Percentiles rank a stretch among this genome's conserved stretches.
Evolutionary conservation across 2,329 filamentous ascomycete genomes (phyloP).

Genomic region (Exophiala alcalophila): DNA sequence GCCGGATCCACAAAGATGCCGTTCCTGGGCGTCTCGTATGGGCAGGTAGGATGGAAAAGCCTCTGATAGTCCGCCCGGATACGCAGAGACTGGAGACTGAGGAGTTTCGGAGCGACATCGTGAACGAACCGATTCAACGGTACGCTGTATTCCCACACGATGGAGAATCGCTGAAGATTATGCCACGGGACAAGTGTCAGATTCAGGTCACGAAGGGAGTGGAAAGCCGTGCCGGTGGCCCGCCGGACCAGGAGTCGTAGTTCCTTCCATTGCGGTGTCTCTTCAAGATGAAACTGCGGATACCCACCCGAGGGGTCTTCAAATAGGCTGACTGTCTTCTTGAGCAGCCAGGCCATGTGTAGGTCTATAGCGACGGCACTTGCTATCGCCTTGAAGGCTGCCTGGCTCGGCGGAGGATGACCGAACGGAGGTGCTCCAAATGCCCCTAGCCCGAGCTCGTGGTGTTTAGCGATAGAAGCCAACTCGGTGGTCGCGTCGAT

Average conservation of each 20-base stretch:
- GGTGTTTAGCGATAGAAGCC: conserved; percentile 8
- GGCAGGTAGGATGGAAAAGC: conserved; percentile 15
- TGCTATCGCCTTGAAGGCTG: conserved; percentile 15
- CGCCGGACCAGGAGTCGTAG: conserved; percentile 9
- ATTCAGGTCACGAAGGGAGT: conserved; percentile 9
- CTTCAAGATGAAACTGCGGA: neutral
- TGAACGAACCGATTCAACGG: conserved; percentile 17
- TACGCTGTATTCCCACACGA: conserved; percentile 13
- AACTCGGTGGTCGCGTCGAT: conserved; percentile 11
- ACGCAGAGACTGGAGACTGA: conserved; percentile 19
- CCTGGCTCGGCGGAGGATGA: neutral
- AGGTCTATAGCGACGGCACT: conserved; percentile 17
- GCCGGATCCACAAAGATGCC: conserved; percentile 9
- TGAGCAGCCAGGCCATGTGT: conserved; percentile 18
- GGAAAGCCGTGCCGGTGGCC: neutral
- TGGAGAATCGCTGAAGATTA: conserved; percentile 13
- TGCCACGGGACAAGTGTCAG: conserved; percentile 15
- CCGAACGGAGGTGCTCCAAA: conserved; percentile 4
- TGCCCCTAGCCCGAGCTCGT: conserved; percentile 18
- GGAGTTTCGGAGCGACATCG: conserved; percentile 11
- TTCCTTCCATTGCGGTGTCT: conserved; percentile 12
- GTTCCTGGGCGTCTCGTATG: conserved; percentile 7
- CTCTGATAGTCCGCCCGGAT: conserved; percentile 13
- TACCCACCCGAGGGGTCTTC: neutral
- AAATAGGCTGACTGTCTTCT: neutral